Base-by-base conservation (phyloP, 2,329 filamentous ascomycete genomes). In the Pseudomassariella vexata region DNA sequence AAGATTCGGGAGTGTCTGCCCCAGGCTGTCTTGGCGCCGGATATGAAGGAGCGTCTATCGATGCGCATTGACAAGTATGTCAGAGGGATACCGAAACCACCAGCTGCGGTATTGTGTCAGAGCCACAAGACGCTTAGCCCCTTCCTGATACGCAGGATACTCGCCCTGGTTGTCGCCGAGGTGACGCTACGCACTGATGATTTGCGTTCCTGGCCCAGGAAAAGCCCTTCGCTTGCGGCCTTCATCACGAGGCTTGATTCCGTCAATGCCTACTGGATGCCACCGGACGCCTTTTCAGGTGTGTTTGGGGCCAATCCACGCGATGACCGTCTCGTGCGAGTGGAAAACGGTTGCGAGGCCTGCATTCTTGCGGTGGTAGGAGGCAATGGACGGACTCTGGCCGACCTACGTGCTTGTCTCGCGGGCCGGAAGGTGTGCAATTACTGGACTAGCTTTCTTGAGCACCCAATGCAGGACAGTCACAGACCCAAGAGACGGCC, bases 281-380 rank as follows among this genome's bases (percentile, higher is more conserved):
- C 49, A 2, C 43, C 49, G 1, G 31, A 46, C 1, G 41, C 58
- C 3, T 70, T 68, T 37, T 38, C 44, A 12, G 24, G 45, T 9
- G 39, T 53, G 3, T 68, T 60, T 39, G 49, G 49, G 5, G 37
- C 32, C 12, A 23, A 52, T 4, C 51, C 53, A 1, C 51, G 58
- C n/a, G 45, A 57, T 1, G 31, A 32, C 18, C 42, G 40, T 28
- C 47, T 41, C 15, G 45, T 56, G 21, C 44, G 39, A 9, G 49
- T 66, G 4, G 35, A 39, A 19, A 56, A 48, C 6, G 52, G 56
- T 10, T 78, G 73, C 39, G 65, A 73, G 43, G 72, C 70, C 2
- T 78, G 73, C 39, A 64, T 72, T 18, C 48, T 77, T 9, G 59
- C 67, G 2, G 55, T 57, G 3, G 45, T 78, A 1, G 71, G 71